Base-by-base conservation (phyloP, 768 basidiomycete species). In the Pulveroboletus sp. region DNA sequence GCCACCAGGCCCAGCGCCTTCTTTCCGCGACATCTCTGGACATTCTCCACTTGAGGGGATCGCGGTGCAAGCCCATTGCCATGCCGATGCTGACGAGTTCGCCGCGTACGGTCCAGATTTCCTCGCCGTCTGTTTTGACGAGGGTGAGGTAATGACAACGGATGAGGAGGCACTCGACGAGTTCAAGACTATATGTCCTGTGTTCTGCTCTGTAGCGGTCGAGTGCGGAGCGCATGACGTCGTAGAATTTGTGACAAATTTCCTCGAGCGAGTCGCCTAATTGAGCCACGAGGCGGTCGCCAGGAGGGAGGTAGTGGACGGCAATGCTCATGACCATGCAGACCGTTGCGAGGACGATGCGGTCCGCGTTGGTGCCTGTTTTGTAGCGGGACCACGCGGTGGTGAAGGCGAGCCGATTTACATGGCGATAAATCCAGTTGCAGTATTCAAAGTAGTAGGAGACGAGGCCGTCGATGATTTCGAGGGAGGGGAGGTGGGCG, bases 1-100 rank as follows among this genome's bases (percentile, higher is more conserved):
- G 87, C 90, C 90, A 92, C 90, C 90, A 92, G 7, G 87, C 87
- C 90, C 90, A 91, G 45, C 90, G 74, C 43, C 90, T 74, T 49
- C 90, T 77, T 64, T 91, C 90, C 31, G 87, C 84, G 10, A 82
- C 69, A 50, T 82, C 82, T 49, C 76, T 75, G 42, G 76, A 79
- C 75, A 89, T 84, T 52, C 78, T 77, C 77, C 82, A 89, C 62
- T 83, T 82, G 37, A 79, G 82, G n/a, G 90, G 90, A 67, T 92
- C 90, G 17, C 90, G 81, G 67, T 92, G 90, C 8, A 92, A 70
- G 10, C 90, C 90, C 82, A 92, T 84, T 12, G 89, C 90, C 55
- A 81, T 85, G 8, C 77, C 87, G 50, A 90, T 83, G 23, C 81
- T 81, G 29, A 90, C 70, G 14, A 91, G 71, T 58, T 90, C 85